phyloP scores from a whole-genome alignment of 2,329 filamentous ascomycete species.

The Aspergillus cejpii region DNA sequence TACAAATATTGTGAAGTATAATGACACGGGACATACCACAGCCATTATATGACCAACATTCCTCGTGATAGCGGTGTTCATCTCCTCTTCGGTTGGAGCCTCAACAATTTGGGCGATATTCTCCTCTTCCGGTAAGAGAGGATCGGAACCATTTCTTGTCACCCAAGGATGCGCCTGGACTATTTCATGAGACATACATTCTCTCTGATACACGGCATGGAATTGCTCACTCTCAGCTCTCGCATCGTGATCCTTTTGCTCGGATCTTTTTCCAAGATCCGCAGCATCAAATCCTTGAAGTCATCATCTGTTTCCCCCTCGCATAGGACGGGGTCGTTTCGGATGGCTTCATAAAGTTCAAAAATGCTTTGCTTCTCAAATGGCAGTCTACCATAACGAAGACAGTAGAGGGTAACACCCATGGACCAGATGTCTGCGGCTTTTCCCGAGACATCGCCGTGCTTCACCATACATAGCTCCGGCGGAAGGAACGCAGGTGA shows the following conservation, averaged over 20 bases:
- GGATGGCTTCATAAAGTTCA: slow-evolving; percentile 85
- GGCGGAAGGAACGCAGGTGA: slow-evolving; percentile 93
- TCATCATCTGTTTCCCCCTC: slow-evolving; percentile 58
- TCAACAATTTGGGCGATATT: slow-evolving; percentile 78
- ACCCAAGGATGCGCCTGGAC: slow-evolving; percentile 85
- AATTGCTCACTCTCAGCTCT: slow-evolving; percentile 63
- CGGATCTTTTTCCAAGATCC: slow-evolving; percentile 77
- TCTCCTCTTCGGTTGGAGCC: slow-evolving; percentile 79
- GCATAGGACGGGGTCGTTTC: slow-evolving; percentile 58
- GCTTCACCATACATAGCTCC: slow-evolving; percentile 79
- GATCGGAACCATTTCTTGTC: slow-evolving; percentile 69
- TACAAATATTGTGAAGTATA: neutral
- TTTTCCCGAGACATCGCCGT: slow-evolving; percentile 79
- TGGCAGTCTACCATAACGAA: slow-evolving; percentile 80
- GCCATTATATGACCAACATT: slow-evolving; percentile 82
- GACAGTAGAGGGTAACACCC: slow-evolving; percentile 89
- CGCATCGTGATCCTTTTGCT: slow-evolving; percentile 74
- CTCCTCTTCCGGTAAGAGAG: slow-evolving; percentile 70
- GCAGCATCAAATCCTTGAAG: slow-evolving; percentile 67
- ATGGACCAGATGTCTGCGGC: slow-evolving; percentile 98
- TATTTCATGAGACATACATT: slow-evolving; percentile 6
- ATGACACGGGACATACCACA: slow-evolving; percentile 51
- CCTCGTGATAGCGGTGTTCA: slow-evolving; percentile 81
- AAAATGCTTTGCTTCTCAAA: slow-evolving; percentile 74
- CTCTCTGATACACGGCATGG: neutral